A percentile compares a stretch with the other conserved stretches of the same genome.
phyloP scores from a whole-genome alignment of 2,329 filamentous ascomycete genomes.

The Fusarium udum region DNA sequence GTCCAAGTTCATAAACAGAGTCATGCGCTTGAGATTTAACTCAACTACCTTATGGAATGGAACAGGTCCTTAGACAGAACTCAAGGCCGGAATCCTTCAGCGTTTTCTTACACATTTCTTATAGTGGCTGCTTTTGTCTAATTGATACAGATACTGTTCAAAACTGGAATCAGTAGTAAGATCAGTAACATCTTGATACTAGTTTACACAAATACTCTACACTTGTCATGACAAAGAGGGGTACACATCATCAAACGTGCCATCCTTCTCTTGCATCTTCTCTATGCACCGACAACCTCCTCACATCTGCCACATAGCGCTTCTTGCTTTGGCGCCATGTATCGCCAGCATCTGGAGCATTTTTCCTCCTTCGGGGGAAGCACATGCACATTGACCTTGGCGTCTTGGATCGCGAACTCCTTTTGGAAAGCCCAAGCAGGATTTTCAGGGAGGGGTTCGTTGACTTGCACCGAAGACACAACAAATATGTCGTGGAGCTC shows the following conservation, averaged over 20 bases:
- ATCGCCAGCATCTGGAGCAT: constrained; percentile 91
- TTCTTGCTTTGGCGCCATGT: constrained; percentile 73
- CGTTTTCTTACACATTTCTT: not conserved
- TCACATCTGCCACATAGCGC: constrained; percentile 78
- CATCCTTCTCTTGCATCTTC: not conserved
- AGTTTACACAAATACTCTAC: constrained; percentile 33
- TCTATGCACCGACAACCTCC: constrained; percentile 60
- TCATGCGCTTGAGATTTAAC: constrained; percentile 29
- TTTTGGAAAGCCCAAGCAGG: constrained; percentile 54
- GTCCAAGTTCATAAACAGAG: constrained; percentile 12
- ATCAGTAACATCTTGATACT: not conserved
- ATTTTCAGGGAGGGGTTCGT: constrained; percentile 44
- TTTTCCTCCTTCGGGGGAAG: constrained; percentile 68
- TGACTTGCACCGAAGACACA: constrained; percentile 70
- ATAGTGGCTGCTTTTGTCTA: constrained; percentile 16
- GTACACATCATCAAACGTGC: constrained; percentile 14
- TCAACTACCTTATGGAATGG: constrained; percentile 6
- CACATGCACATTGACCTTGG: constrained; percentile 53
- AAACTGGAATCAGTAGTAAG: not conserved
- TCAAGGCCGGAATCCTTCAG: not conserved
- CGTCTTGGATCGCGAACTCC: constrained; percentile 54
- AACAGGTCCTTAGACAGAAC: not conserved
- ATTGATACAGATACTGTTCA: constrained; percentile 8
- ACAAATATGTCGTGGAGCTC: constrained; percentile 75
- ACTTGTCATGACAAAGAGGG: constrained; percentile 26